These are phyloP conservation scores for Xylaria arbuscula DNA, from an alignment of 2,329 filamentous ascomycete genomes.

Conservation along the genomic window DNA sequence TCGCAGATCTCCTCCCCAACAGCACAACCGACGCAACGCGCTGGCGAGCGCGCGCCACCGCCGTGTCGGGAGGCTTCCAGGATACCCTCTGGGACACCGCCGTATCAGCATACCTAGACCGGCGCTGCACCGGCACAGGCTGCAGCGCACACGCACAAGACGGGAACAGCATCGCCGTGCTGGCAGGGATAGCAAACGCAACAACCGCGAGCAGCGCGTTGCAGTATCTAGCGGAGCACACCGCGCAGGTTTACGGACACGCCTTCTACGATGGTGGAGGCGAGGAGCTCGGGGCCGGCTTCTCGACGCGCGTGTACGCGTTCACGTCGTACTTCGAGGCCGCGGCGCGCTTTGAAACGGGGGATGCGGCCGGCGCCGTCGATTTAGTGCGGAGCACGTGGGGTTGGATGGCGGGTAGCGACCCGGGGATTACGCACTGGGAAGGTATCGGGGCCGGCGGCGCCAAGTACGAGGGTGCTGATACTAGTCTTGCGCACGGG, in stretches of 20 bases:
- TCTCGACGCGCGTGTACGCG: constrained; percentile 60
- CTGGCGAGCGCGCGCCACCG: constrained; percentile 55
- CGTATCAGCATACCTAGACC: constrained; percentile 60
- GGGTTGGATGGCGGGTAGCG: constrained; percentile 61
- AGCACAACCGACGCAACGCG: constrained; percentile 49
- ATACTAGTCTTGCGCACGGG: constrained; percentile 62
- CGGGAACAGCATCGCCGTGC: constrained; percentile 61
- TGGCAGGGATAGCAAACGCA: constrained; percentile 52
- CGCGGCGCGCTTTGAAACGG: constrained; percentile 58
- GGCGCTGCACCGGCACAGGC: constrained; percentile 46
- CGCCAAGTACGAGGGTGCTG: constrained; percentile 57
- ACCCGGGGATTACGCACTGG: constrained; percentile 62
- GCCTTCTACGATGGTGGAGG: constrained; percentile 62
- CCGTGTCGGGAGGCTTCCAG: constrained; percentile 53
- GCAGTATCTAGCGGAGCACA: constrained; percentile 53
- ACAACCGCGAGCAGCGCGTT: constrained; percentile 52
- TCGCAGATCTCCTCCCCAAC: constrained; percentile 50
- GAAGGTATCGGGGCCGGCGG: constrained; percentile 61
- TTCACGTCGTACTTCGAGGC: constrained; percentile 66
- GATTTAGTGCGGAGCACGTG: constrained; percentile 61
- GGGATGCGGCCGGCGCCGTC: constrained; percentile 52
- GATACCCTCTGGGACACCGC: constrained; percentile 55
- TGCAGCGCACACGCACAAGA: constrained; percentile 60
- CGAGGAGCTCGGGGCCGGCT: constrained; percentile 50
- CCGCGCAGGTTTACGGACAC: constrained; percentile 59